Percentiles rank a stretch among this genome's conserved stretches.
Evolutionary conservation across 768 basidiomycete species (phyloP).

Genomic region (Tephrocybe sp.): DNA sequence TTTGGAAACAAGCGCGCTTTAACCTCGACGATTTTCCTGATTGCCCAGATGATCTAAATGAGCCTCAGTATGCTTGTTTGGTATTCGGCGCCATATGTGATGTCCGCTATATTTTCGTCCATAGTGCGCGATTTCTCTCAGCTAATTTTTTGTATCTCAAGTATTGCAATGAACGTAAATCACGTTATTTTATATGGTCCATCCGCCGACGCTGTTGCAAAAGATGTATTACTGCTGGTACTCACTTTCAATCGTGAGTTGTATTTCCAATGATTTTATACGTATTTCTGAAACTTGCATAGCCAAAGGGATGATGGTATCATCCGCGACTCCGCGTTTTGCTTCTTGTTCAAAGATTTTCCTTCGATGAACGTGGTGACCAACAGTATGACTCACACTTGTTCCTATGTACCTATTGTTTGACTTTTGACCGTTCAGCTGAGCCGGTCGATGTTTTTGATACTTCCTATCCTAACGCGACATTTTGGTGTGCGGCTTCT

Average conservation of each 20-base stretch:
- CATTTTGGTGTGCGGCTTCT: too few species aligned
- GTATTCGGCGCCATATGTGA: constrained; percentile 5
- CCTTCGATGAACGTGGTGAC: too few species aligned
- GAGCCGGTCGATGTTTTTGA: too few species aligned
- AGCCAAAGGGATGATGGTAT: too few species aligned
- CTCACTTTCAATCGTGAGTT: background rate
- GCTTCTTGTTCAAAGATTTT: too few species aligned
- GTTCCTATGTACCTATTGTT: too few species aligned
- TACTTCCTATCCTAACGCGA: too few species aligned
- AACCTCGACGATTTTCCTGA: constrained; percentile 12
- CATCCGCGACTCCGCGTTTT: too few species aligned
- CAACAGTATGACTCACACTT: too few species aligned
- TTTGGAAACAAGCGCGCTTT: constrained; percentile 9
- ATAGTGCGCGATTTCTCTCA: background rate
- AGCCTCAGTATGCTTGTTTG: constrained; percentile 5
- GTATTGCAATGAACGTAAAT: constrained; percentile 4
- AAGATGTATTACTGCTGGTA: constrained; percentile 6
- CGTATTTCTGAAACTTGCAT: background rate
- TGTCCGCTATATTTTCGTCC: background rate
- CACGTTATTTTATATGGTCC: constrained; percentile 11
- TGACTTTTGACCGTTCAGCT: too few species aligned
- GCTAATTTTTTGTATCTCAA: background rate
- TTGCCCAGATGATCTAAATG: constrained; percentile 12
- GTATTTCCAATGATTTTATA: background rate
- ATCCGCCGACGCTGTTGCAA: constrained; percentile 11